Conservation (phyloP, 2,329 filamentous ascomycete species). For the Pyrenochaeta sp. region DNA sequence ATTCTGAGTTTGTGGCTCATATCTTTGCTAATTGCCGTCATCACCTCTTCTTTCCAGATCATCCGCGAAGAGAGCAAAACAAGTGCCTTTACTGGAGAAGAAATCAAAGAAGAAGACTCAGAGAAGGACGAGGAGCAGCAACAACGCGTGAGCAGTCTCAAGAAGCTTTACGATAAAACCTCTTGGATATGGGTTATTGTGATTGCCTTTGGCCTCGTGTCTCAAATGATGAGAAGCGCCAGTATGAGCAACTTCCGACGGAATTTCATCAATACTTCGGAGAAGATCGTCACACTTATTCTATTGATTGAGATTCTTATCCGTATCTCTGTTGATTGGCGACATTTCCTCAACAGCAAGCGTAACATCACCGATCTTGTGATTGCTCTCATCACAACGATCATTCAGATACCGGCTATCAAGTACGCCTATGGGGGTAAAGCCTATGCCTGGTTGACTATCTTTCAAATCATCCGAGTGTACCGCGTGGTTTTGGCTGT, state of each 20-base stretch:
- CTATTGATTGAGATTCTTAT: conserved; percentile 84
- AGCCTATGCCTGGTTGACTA: conserved; percentile 84
- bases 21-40: conserved; percentile 93
- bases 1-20: conserved; percentile 97
- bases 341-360: conserved; percentile 76
- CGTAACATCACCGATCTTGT: conserved; percentile 82
- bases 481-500: conserved; percentile 93
- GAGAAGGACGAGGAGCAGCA: conserved; percentile 47
- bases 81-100: conserved; percentile 87
- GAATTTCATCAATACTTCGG: conserved; percentile 73
- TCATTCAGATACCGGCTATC: conserved; percentile 87
- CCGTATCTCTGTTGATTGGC: conserved; percentile 81
- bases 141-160: conserved; percentile 63
- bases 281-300: conserved; percentile 78
- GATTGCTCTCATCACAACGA: conserved; percentile 80
- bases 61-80: conserved; percentile 95
- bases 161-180: conserved; percentile 77
- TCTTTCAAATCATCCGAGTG: conserved; percentile 91
- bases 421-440: conserved; percentile 67
- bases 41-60: conserved; percentile 97
- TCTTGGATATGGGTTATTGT: conserved; percentile 79
- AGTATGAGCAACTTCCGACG: conserved; percentile 71
- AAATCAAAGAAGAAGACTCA: conserved; percentile 55
- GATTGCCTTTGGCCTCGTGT: conserved; percentile 81
- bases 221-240: conserved; percentile 79